phyloP scores from a whole-genome alignment of 1,139 yeast species.

The Pichia kudriavzevii region DNA sequence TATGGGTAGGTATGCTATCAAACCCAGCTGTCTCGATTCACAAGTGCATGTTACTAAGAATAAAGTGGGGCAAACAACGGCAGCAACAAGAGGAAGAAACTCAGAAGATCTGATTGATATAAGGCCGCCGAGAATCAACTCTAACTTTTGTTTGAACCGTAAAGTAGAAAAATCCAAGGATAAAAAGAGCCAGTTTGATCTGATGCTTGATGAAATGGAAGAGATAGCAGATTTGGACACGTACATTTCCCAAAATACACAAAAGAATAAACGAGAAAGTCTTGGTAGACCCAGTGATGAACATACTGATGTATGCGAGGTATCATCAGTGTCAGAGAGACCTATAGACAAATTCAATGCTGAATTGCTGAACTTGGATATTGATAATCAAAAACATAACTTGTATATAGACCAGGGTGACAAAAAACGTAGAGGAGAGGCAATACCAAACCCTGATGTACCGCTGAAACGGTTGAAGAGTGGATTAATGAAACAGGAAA shows the following conservation, averaged over 20 bases:
- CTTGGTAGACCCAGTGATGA: background rate
- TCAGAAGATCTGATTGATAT: slow-evolving; percentile 5
- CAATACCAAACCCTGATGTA: too few relatives aligned
- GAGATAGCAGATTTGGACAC: slow-evolving; percentile 10
- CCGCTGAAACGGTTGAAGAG: too few relatives aligned
- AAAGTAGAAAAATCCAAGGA: slow-evolving; percentile 5
- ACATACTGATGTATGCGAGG: background rate
- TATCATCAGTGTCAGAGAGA: background rate
- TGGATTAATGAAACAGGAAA: too few relatives aligned
- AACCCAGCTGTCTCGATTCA: too few relatives aligned
- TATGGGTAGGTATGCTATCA: too few relatives aligned
- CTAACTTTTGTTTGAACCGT: slow-evolving; percentile 2
- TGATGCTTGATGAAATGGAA: slow-evolving; percentile 12
- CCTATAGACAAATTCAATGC: slow-evolving; percentile 1
- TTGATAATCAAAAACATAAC: too few relatives aligned
- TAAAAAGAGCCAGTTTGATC: slow-evolving; percentile 10
- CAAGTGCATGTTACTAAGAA: too few relatives aligned
- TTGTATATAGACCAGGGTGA: background rate
- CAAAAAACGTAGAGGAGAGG: too few relatives aligned
- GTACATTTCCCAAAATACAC: slow-evolving; percentile 4
- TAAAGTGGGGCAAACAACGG: too few relatives aligned
- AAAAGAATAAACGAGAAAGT: background rate
- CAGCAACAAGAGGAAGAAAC: too few relatives aligned
- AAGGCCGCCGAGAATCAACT: slow-evolving; percentile 1
- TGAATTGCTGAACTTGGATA: slow-evolving; percentile 1